Evolutionary conservation across 2,329 filamentous ascomycete genomes (phyloP), one percentile per base, ranked within the genome.

Genomic region (Mycosphaerella arachidis): DNA sequence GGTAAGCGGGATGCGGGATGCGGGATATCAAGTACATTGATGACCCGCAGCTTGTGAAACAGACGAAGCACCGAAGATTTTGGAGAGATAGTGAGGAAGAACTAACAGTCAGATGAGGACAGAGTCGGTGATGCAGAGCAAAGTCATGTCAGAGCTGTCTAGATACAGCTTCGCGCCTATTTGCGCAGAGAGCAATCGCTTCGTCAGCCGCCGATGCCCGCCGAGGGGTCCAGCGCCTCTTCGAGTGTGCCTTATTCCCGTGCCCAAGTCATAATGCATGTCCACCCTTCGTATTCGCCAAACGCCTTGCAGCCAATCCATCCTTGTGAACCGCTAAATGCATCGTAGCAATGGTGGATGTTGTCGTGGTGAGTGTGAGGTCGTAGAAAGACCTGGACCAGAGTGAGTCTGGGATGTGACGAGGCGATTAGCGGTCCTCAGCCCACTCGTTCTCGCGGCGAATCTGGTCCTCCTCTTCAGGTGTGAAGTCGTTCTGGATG

Each of bases 401-500:
- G 24, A 24, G 24, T 2, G 24, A 24, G 24, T 24, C 24, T 24
- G 24, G 18, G 35, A 35, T 6, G 27, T 55, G 40, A 33, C 18
- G 52, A 48, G 27, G 29, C 54, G 55, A 61, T 67, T 68, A 74
- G 57, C 72, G 71, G 60, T 75, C 73, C 71, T 75, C 73, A 35
- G 73, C 73, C 79, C 79, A 81, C 76, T 81, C 79, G 74, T 81
- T 81, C 75, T 81, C 79, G 55, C 79, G 78, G 62, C 79, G 79
- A 65, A 81, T 99, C 83, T 99, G 94, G 74, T 99, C 94, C 78
- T 99, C 94, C 80, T 99, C 94, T 78, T 99, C 94, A 2, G 93
- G 91, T 0, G 94, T 97, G 80, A 99, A 99, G 77, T 99, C 94
- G 71, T 99, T 99, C 72, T 95, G 94, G 72, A 99, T 99, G 81